These are phyloP conservation scores for Metschnikowia colocasiae DNA, from an alignment of 805 yeast species.

Conservation along the genomic window DNA sequence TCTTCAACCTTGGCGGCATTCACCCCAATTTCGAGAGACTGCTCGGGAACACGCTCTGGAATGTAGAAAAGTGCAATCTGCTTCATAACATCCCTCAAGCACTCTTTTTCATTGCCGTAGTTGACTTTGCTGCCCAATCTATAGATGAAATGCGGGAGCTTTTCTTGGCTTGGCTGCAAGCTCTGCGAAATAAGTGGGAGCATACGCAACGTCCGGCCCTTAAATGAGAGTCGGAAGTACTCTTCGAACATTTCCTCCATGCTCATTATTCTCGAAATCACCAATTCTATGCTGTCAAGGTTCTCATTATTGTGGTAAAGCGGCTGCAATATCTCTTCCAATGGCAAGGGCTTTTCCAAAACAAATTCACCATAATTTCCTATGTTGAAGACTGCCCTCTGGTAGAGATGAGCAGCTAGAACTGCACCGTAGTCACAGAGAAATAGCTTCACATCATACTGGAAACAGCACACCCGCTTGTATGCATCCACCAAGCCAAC, in stretches of 20 bases:
- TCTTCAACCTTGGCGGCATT: constrained; percentile 18
- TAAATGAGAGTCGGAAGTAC: constrained; percentile 52
- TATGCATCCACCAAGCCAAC: constrained; percentile 79
- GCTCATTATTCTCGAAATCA: constrained; percentile 20
- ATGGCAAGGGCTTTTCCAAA: constrained; percentile 21
- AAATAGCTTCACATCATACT: constrained; percentile 72
- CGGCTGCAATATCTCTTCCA: constrained; percentile 35
- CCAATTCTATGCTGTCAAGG: constrained; percentile 18
- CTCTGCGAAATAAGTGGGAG: constrained; percentile 69
- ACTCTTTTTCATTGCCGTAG: constrained; percentile 64
- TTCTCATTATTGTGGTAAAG: constrained; percentile 26
- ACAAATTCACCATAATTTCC: constrained; percentile 65
- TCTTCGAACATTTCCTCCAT: constrained; percentile 80
- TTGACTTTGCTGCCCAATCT: constrained; percentile 56
- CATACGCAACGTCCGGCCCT: constrained; percentile 37
- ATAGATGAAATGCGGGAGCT: constrained; percentile 64
- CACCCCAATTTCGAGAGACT: constrained; percentile 16
- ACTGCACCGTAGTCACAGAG: constrained; percentile 77
- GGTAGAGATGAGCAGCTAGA: constrained; percentile 71
- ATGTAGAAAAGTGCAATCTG: constrained; percentile 72
- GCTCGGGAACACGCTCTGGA: constrained; percentile 47
- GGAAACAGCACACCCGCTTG: constrained; percentile 75
- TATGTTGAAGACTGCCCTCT: constrained; percentile 71
- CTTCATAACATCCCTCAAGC: constrained; percentile 60
- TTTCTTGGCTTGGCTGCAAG: constrained; percentile 57